These are phyloP conservation scores for Plasmodium knowlesi DNA, from an alignment of 169 alveolate genomes.

Conservation along the genomic window DNA sequence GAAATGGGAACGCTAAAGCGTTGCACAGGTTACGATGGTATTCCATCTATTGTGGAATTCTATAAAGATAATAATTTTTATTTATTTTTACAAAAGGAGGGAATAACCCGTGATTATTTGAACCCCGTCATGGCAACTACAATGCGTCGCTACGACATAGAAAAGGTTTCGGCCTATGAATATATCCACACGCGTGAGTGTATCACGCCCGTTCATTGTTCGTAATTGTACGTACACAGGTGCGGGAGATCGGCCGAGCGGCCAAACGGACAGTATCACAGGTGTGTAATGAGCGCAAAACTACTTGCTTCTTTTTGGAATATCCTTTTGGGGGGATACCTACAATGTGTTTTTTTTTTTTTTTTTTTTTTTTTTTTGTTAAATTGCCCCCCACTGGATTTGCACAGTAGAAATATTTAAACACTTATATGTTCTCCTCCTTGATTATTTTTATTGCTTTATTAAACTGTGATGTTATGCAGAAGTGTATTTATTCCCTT, in stretches of 20 bases:
- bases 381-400: background rate
- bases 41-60: constrained; percentile 44
- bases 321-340: background rate
- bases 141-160: constrained; percentile 67
- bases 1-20: constrained; percentile 33
- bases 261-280: background rate
- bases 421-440: background rate
- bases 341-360: background rate
- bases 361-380: background rate
- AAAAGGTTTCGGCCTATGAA: constrained; percentile 18
- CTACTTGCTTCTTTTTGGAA: background rate
- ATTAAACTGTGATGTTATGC: background rate
- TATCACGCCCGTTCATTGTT: background rate
- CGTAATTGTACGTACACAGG: background rate
- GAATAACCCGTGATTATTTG: constrained; percentile 3
- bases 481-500: background rate
- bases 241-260: background rate
- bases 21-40: constrained; percentile 18
- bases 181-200: background rate
- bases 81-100: constrained; percentile 31
- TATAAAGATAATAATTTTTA: constrained; percentile 65
- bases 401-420: background rate
- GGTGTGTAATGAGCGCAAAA: background rate
- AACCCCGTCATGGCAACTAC: constrained; percentile 64
- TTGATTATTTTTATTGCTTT: background rate